Conservation (phyloP, 2,329 filamentous ascomycete species). For the Fusarium nodosum region DNA sequence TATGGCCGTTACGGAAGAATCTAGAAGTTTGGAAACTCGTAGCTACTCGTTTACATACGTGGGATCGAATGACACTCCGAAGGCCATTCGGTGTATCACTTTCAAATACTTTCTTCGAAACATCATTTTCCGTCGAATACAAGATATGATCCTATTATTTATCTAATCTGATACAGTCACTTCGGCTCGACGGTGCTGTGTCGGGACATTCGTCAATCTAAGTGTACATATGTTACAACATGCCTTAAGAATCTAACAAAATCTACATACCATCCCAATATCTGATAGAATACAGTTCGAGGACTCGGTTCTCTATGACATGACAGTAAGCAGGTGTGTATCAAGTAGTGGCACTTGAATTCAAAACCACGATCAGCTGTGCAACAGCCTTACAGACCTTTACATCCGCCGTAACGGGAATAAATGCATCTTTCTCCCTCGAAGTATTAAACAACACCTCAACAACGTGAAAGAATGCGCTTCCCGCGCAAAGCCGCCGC, state of each 20-base stretch:
- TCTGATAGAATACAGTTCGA: background rate
- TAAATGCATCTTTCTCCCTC: no score
- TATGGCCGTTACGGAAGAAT: fast-evolving
- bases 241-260: background rate
- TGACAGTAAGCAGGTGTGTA: background rate
- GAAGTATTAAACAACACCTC: no score
- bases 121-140: background rate
- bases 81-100: background rate
- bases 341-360: background rate
- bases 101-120: no score
- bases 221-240: background rate
- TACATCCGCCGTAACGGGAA: no score
- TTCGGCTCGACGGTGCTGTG: background rate
- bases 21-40: background rate
- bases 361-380: background rate
- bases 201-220: background rate
- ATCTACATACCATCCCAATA: background rate
- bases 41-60: background rate
- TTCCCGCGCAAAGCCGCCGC: no score
- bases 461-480: no score
- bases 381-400: background rate
- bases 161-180: fast-evolving
- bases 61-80: background rate
- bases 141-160: no score
- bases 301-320: background rate